Base-by-base conservation (phyloP, 2,329 filamentous ascomycete genomes). In the Fusarium concolor region DNA sequence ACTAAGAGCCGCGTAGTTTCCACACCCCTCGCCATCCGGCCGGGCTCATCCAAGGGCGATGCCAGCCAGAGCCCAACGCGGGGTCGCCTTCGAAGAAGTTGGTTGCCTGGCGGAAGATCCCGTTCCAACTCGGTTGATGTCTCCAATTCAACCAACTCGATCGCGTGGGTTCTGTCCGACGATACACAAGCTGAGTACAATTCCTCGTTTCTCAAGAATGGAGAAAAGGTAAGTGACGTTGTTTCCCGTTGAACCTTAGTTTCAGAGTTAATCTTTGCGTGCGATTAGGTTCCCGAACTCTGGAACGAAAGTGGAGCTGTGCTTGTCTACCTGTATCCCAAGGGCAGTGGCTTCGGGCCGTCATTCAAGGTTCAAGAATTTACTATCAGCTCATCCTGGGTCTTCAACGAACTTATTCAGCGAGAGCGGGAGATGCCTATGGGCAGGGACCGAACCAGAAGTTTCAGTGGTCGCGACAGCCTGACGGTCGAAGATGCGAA, bases 231-330 rank as follows among this genome's bases (percentile, higher is more conserved):
- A 73, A 67, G 72, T 63, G 70, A 33, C 31, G 72, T 60, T 72
- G 20, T 45, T 64, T 29, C 29, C 44, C 43, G 52, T 58, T 41
- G 18, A 54, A 56, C 41, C 43, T 39, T 39, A 12, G 26, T 65
- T 64, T 33, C 31, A 63, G 52, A 56, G 51, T 68, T 66, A 67
- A 72, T 59, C 5, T 42, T 60, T 43, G 39, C 50, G 39, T 14
- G 59, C 47, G 26, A 46, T 51, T 55, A 89, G 87, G 86, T 90
- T 6, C 87, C 88, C 3, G 89, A 91, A 75, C 77, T 91, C 20
- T 91, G 89, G 89, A 86, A 88, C 67, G 87, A 90, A 55, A 79
- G 76, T 51, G 88, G 86, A 38, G 84, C 84, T 62, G 83, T 89
- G 24, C 80, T 82, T 50, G 82, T 91, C 20, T 87, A 88, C 69